phyloP scores from a whole-genome alignment of 179 eudicot genomes.

The Drosera spatulata region DNA sequence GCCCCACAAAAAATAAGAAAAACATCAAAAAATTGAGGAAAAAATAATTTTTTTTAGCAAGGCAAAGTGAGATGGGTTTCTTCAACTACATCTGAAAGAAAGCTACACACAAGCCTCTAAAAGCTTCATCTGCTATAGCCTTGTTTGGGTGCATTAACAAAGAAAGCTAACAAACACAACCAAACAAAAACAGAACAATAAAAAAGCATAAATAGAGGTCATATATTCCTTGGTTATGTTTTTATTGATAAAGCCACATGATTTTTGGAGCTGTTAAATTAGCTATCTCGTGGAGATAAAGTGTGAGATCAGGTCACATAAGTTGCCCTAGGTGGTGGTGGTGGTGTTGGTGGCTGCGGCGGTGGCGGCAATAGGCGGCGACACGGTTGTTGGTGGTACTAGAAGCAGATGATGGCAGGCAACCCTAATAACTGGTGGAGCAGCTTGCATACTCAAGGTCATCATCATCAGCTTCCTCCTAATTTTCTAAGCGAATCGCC shows the following conservation, averaged over 20 bases:
- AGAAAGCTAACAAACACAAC: slow-evolving; percentile 25
- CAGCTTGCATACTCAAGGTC: slow-evolving; percentile 36
- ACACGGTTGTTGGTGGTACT: slow-evolving; percentile 2
- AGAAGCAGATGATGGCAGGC: slow-evolving; percentile 59
- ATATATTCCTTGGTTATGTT: background rate
- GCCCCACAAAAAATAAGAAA: slow-evolving; percentile 36
- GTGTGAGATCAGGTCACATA: no score
- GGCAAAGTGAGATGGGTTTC: slow-evolving; percentile 25
- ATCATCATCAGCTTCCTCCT: slow-evolving; percentile 26
- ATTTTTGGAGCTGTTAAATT: no score
- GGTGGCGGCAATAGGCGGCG: background rate
- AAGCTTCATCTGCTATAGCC: slow-evolving; percentile 24
- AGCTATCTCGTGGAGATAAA: background rate
- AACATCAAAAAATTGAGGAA: slow-evolving; percentile 9
- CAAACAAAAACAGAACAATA: slow-evolving; percentile 1
- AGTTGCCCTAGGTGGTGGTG: background rate
- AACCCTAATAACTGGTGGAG: slow-evolving; percentile 81
- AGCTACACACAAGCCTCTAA: slow-evolving; percentile 24
- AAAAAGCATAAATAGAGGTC: slow-evolving; percentile 3
- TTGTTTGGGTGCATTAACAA: slow-evolving; percentile 28
- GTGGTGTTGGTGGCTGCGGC: slow-evolving; percentile 4
- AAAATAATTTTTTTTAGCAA: slow-evolving; percentile 11
- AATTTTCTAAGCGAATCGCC: slow-evolving; percentile 27
- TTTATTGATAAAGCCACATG: no score
- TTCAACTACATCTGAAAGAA: slow-evolving; percentile 29